Conservation (phyloP, 1,139 yeast species). For the Wickerhamiella pararugosa region DNA sequence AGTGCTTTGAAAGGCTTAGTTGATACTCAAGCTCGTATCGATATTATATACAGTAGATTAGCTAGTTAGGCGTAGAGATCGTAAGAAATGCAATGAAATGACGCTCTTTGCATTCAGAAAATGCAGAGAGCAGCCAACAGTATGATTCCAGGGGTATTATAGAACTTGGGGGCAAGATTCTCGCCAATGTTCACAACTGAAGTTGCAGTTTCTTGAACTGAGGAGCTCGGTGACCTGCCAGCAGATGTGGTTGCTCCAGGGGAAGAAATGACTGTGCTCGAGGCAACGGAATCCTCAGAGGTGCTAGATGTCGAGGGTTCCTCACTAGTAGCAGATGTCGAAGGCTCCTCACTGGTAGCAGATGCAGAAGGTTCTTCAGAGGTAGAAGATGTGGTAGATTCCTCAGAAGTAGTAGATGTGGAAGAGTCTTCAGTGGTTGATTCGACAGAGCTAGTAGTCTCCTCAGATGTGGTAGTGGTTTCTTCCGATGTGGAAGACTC, state of each 20-base stretch:
- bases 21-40: too few relatives aligned
- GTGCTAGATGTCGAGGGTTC: neutral
- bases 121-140: too few relatives aligned
- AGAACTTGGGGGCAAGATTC: too few relatives aligned
- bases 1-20: too few relatives aligned
- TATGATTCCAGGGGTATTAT: too few relatives aligned
- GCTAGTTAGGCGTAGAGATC: too few relatives aligned
- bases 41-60: too few relatives aligned
- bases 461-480: neutral
- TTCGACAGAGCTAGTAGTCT: neutral
- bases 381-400: neutral
- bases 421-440: neutral
- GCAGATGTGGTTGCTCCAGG: neutral
- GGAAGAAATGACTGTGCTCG: neutral
- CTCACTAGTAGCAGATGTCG: neutral
- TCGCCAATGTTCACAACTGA: too few relatives aligned
- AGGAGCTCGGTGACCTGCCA: neutral
- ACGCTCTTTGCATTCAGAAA: too few relatives aligned
- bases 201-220: neutral
- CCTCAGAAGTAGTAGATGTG: neutral
- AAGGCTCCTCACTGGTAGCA: neutral
- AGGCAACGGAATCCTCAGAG: neutral
- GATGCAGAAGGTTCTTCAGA: neutral
- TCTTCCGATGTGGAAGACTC: neutral
- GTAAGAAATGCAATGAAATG: too few relatives aligned